phyloP scores from a whole-genome alignment of 768 basidiomycete genomes.

The Leccinellum luteum region DNA sequence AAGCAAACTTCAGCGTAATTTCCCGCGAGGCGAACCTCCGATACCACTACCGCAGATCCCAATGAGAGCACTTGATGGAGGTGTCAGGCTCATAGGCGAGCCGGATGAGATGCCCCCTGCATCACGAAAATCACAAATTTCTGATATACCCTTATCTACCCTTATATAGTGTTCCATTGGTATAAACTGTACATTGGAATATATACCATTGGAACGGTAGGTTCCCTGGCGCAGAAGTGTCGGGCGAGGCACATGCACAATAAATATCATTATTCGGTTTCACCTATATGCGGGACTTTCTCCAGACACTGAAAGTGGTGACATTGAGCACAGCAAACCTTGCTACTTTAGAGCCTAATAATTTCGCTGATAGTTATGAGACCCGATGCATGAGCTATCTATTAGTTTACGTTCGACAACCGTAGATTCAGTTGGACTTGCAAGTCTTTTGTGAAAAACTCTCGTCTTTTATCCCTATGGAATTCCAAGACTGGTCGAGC shows the following conservation, averaged over 20 bases:
- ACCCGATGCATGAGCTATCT: background rate
- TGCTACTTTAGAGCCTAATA: background rate
- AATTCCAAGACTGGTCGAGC: background rate
- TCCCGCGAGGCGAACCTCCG: background rate
- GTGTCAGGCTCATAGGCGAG: background rate
- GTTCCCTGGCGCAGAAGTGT: too few relatives aligned
- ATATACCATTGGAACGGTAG: too few relatives aligned
- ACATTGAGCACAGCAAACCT: background rate
- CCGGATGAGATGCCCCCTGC: background rate
- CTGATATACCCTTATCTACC: too few relatives aligned
- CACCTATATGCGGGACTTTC: background rate
- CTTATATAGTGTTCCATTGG: too few relatives aligned
- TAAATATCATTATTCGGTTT: too few relatives aligned
- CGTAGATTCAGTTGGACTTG: background rate
- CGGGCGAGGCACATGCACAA: too few relatives aligned
- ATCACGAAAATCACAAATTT: too few relatives aligned
- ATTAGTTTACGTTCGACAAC: background rate
- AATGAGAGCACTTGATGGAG: conserved; percentile 3
- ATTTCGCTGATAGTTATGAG: background rate
- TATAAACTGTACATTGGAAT: too few relatives aligned
- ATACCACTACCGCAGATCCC: background rate
- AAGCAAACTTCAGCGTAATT: background rate
- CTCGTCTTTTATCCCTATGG: background rate
- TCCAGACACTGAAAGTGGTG: background rate
- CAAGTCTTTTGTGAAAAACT: background rate